These are phyloP conservation scores for Floccularia luteovirens DNA, from an alignment of 768 basidiomycete genomes.

Conservation along the genomic window DNA sequence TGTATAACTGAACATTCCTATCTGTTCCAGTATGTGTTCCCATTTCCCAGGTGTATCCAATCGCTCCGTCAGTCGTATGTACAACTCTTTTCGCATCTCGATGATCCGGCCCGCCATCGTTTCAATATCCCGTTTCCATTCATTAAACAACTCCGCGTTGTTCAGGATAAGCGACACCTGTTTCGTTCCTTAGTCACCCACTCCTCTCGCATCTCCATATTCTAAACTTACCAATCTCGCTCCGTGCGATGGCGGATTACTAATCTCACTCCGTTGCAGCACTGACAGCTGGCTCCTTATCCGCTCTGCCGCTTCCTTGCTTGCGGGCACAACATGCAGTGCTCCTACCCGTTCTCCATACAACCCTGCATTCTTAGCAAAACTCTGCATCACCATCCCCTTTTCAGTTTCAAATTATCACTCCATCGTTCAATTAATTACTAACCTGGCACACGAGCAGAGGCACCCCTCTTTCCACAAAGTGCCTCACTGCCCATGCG, in stretches of 20 bases:
- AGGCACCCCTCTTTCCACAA: constrained; percentile 67
- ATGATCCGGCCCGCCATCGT: constrained; percentile 95
- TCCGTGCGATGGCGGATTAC: constrained; percentile 88
- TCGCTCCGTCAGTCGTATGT: constrained; percentile 65
- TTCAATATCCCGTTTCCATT: constrained; percentile 87
- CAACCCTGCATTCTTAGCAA: constrained; percentile 94
- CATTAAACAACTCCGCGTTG: constrained; percentile 60
- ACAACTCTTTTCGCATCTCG: constrained; percentile 78
- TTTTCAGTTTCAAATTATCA: constrained; percentile 1
- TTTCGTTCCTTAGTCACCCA: constrained; percentile 3
- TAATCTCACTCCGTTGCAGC: constrained; percentile 89
- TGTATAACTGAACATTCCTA: constrained; percentile 98
- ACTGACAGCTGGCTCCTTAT: constrained; percentile 89
- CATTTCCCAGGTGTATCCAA: constrained; percentile 87
- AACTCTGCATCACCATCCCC: constrained; percentile 57
- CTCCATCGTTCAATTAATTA: constrained; percentile 4
- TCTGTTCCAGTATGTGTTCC: constrained; percentile 94
- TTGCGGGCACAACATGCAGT: constrained; percentile 71
- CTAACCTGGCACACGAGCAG: constrained; percentile 84
- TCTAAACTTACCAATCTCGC: constrained; percentile 66
- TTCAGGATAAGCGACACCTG: constrained; percentile 82
- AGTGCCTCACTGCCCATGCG: constrained; percentile 86
- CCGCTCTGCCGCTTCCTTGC: constrained; percentile 57
- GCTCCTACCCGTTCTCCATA: constrained; percentile 95
- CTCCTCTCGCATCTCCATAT: background rate